Conservation (phyloP, 345 rosid species). For the Geranium rotundifolium region DNA sequence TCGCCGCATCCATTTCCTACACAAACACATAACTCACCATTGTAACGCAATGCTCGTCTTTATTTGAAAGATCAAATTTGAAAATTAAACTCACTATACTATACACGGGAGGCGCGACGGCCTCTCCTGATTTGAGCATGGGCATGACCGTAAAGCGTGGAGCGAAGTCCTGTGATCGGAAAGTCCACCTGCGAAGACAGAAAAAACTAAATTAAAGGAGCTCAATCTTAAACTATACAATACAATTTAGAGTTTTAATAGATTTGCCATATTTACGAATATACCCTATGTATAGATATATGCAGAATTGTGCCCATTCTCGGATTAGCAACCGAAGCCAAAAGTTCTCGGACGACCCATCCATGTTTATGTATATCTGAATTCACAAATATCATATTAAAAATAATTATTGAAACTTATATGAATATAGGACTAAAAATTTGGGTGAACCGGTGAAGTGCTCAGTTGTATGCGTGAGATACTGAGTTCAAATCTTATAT, state of each 20-base stretch:
- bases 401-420: no score
- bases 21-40: background rate
- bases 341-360: conserved; percentile 51
- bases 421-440: no score
- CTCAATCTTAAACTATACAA: no score
- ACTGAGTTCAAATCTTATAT: no score
- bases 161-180: conserved; percentile 76
- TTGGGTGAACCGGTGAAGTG: no score
- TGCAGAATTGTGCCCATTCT: conserved; percentile 85
- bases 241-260: background rate
- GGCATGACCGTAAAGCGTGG: conserved; percentile 84
- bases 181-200: conserved; percentile 56
- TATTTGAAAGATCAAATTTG: background rate
- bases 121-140: conserved; percentile 39
- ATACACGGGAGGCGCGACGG: conserved; percentile 55
- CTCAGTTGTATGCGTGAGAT: no score
- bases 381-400: conserved; percentile 5
- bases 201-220: background rate
- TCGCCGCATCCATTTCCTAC: conserved; percentile 86
- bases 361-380: conserved; percentile 68
- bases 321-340: conserved; percentile 73
- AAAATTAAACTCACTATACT: conserved; percentile 49
- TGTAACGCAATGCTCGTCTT: background rate
- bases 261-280: conserved; percentile 10
- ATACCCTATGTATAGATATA: conserved; percentile 85